A percentile compares a stretch with the other conserved stretches of the same genome.
These are phyloP conservation scores for Phyllosticta capitalensis DNA, from an alignment of 2,329 filamentous ascomycete species.

Conservation along the genomic window DNA sequence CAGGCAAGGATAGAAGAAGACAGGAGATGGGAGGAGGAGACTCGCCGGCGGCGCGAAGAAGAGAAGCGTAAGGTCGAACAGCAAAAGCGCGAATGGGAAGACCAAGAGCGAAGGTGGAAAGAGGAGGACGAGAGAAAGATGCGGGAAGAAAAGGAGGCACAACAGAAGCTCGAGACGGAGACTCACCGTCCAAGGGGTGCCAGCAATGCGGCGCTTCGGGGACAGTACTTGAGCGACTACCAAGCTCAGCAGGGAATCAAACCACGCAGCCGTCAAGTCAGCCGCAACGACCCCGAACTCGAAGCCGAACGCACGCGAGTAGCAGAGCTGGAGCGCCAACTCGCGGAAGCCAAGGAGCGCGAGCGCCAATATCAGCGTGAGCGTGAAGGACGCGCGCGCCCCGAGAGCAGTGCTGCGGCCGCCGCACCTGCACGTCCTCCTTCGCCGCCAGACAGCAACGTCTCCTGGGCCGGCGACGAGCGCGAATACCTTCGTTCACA, in stretches of 20 bases:
- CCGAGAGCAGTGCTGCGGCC: neutral
- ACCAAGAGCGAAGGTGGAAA: constrained; percentile 68
- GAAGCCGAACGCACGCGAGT: constrained; percentile 58
- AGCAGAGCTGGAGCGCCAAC: constrained; percentile 66
- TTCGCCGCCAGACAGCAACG: constrained; percentile 43
- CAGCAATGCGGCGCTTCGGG: constrained; percentile 61
- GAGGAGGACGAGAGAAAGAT: constrained; percentile 62
- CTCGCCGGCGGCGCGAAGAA: constrained; percentile 48
- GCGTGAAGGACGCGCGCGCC: constrained; percentile 41
- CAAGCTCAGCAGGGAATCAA: constrained; percentile 53
- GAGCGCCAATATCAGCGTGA: constrained; percentile 56
- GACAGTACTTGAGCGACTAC: constrained; percentile 82
- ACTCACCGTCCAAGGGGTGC: constrained; percentile 50
- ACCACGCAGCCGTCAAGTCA: constrained; percentile 26
- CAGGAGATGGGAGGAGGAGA: constrained; percentile 56
- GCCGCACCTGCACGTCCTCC: constrained; percentile 21
- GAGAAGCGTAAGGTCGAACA: constrained; percentile 52
- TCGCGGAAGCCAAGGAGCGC: constrained; percentile 57
- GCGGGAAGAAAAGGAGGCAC: constrained; percentile 63
- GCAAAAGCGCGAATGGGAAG: constrained; percentile 66
- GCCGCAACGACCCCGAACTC: constrained; percentile 35
- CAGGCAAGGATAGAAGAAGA: constrained; percentile 54
- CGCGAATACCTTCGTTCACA: constrained; percentile 53
- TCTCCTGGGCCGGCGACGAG: constrained; percentile 56
- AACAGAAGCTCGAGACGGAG: constrained; percentile 58